Evolutionary conservation across 2,329 filamentous ascomycete genomes (phyloP).

Genomic region (Alternaria hordeiaustralica): DNA sequence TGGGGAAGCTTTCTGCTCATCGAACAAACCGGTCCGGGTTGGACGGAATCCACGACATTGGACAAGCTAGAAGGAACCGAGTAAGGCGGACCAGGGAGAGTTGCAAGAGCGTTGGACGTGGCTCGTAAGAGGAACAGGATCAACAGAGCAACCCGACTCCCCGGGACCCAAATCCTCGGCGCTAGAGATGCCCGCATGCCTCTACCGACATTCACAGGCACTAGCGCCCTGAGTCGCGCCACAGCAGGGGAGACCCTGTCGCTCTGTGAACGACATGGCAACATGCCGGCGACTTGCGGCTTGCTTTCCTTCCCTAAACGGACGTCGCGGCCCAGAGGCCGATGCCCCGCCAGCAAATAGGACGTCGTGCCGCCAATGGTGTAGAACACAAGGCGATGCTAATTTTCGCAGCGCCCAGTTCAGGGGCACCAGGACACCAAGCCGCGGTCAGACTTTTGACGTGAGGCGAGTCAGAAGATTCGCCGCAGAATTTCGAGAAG

Average conservation of each 20-base stretch:
- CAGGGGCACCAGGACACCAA: conserved; percentile 29
- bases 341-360: conserved; percentile 43
- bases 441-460: conserved; percentile 22
- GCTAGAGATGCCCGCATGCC: conserved; percentile 11
- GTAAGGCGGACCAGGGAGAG: conserved; percentile 42
- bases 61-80: conserved; percentile 39
- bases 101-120: conserved; percentile 45
- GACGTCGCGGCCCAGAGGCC: conserved; percentile 25
- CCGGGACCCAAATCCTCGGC: conserved; percentile 14
- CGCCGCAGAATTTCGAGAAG: conserved; percentile 37
- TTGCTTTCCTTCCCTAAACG: conserved; percentile 34
- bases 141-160: conserved; percentile 37
- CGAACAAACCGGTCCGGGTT: conserved; percentile 38
- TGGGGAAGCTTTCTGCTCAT: conserved; percentile 35
- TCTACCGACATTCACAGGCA: conserved; percentile 6
- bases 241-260: conserved; percentile 20
- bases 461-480: conserved; percentile 38
- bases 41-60: conserved; percentile 45
- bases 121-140: conserved; percentile 41
- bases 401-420: conserved; percentile 21
- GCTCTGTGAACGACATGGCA: conserved; percentile 38
- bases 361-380: conserved; percentile 22
- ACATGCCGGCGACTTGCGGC: conserved; percentile 32
- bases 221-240: conserved; percentile 11
- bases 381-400: conserved; percentile 4